Base-by-base conservation (phyloP, 306 rosid species). In the Dicorynia guianensis region DNA sequence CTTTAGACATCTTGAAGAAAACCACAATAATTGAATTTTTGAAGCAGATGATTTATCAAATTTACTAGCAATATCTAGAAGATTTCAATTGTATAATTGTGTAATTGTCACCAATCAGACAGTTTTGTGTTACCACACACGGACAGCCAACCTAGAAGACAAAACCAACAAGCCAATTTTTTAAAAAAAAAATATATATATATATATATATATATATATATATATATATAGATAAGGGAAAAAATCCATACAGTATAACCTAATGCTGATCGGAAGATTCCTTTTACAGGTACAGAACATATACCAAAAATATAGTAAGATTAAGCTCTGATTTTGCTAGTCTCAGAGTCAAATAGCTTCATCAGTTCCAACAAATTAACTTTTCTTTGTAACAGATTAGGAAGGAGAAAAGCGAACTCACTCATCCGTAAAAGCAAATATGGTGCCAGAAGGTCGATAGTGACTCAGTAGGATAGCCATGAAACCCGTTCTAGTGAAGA, bases 391-490 rank as follows among this genome's bases (percentile, higher is more conserved):
- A 35, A 63, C 60, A 65, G 54, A 34, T 10, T 67, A 76, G 33
- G 25, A 11, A 11, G 38, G 69, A 54, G 11, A 43, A 81, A 48
- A 72, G 62, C 57, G 67, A 76, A 92, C 99, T 86, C 76, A 95
- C 99, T 92, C 93, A 14, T 95, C 92, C 17, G 97, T 95, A 63
- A 95, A 95, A 67, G 99, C 97, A 85, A 87, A 92, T 72, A 91
- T 83, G 50, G 97, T 86, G 69, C 99, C 97, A 34, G 92, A 83
- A 79, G 99, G 99, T 60, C 99, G 93, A 73, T 85, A 95, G 69
- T 95, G 99, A 77, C 97, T 92, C 65, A 95, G 69, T 9, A 95
- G 87, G 76, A 90, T 84, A 77, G 92, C 91, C 99, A 92, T 95
- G 84, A 87, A 95, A 84, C 99, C 99, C 10, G 93, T 85, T 82